Conservation (phyloP, 2,329 filamentous ascomycete species). For the Lasiodiplodia theobromae region DNA sequence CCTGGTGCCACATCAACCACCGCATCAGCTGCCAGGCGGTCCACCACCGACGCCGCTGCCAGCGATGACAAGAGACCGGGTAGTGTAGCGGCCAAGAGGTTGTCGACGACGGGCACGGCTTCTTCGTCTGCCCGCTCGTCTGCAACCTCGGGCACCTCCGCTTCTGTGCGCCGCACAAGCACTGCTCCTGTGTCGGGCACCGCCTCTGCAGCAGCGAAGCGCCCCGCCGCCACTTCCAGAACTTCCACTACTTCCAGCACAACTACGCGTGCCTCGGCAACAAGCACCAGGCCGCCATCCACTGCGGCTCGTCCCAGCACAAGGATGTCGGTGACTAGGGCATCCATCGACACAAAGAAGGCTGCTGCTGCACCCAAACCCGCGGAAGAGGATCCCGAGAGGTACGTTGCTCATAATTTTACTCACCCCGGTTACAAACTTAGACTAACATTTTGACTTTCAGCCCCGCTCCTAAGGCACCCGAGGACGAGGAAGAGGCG, state of each 20-base stretch:
- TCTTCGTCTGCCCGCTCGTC: conserved; percentile 20
- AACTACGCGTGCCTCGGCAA: conserved; percentile 6
- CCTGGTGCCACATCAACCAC: conserved; percentile 12
- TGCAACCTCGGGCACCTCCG: conserved; percentile 8
- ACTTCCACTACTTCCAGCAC: conserved; percentile 11
- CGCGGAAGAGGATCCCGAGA: conserved; percentile 15
- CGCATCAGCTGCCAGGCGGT: background rate
- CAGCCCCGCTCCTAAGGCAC: conserved; percentile 1
- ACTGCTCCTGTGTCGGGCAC: conserved; percentile 11
- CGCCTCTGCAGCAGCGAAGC: conserved; percentile 12
- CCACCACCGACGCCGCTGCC: conserved; percentile 13
- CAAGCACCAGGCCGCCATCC: background rate
- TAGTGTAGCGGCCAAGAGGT: conserved; percentile 20
- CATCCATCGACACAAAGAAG: conserved; percentile 20
- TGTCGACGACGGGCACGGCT: conserved; percentile 25
- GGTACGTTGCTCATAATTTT: conserved; percentile 1
- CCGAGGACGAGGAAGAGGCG: conserved; percentile 17
- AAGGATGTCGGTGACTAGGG: conserved; percentile 6
- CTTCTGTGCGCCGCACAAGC: conserved; percentile 8
- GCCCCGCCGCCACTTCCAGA: conserved; percentile 3
- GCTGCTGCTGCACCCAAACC: conserved; percentile 3
- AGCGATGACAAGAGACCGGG: conserved; percentile 25
- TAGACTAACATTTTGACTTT: background rate
- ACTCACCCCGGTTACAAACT: background rate
- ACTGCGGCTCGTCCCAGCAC: conserved; percentile 24